Evolutionary conservation across 148 eudicot genomes (phyloP).

Genomic region (Polygonum maritimum): DNA sequence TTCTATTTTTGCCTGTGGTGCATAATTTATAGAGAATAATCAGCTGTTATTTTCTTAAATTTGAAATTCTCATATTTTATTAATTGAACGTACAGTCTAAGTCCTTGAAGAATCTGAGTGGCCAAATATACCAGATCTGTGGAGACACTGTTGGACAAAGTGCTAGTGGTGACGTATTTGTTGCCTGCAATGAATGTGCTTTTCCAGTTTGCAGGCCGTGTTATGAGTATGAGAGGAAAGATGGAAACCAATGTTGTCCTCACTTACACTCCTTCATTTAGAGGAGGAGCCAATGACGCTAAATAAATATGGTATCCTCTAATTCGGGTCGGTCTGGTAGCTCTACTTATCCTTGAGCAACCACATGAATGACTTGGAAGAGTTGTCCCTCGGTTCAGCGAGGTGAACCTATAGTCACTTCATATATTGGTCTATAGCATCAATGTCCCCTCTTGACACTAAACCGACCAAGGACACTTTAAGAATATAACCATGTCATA

Average conservation of each 20-base stretch:
- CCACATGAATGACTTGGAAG: no score
- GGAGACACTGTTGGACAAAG: constrained; percentile 61
- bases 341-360: no score
- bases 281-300: no score
- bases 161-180: constrained; percentile 55
- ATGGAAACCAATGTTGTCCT: constrained; percentile 69
- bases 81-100: constrained; percentile 36
- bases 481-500: no score
- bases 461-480: no score
- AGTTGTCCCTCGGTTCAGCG: no score
- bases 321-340: no score
- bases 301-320: no score
- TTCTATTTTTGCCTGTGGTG: background rate
- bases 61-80: background rate
- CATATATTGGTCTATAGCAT: no score
- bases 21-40: background rate
- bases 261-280: no score
- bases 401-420: no score
- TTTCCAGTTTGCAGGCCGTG: constrained; percentile 71
- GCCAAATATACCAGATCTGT: constrained; percentile 68
- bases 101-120: constrained; percentile 61
- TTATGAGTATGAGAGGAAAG: constrained; percentile 70
- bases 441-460: no score
- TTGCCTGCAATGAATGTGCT: constrained; percentile 79
- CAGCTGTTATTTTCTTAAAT: background rate